Conservation (phyloP, 2,329 filamentous ascomycete species). For the Myriangium duriaei region DNA sequence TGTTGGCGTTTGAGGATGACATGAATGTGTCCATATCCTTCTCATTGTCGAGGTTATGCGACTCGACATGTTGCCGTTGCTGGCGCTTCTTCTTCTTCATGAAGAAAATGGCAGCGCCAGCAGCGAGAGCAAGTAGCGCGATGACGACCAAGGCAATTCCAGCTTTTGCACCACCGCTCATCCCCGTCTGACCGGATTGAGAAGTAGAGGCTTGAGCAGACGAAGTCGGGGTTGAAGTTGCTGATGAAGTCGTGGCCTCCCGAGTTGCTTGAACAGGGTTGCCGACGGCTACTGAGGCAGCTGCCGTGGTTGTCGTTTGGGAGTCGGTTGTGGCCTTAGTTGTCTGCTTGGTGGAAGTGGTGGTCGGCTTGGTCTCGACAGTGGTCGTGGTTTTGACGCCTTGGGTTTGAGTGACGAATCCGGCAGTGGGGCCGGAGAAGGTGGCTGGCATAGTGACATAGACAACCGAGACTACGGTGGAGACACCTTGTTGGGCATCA, state of each 20-base stretch:
- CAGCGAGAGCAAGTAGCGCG: conserved; percentile 52
- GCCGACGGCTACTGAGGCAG: conserved; percentile 2
- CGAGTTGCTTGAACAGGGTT: conserved; percentile 3
- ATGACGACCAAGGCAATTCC: conserved; percentile 78
- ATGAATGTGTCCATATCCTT: conserved; percentile 19
- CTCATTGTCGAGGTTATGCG: conserved; percentile 26
- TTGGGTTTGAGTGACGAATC: conserved; percentile 18
- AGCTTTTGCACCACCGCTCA: conserved; percentile 49
- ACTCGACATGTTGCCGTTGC: conserved; percentile 25
- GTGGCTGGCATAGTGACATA: conserved; percentile 42
- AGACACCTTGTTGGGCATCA: conserved; percentile 12
- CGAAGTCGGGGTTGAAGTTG: conserved; percentile 5
- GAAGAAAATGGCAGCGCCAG: conserved; percentile 57
- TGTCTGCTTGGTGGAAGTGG: neutral
- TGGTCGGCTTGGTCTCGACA: neutral
- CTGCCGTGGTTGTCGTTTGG: conserved; percentile 2
- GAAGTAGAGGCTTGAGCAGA: conserved; percentile 2
- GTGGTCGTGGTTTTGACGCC: conserved; percentile 6
- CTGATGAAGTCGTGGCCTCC: conserved; percentile 10
- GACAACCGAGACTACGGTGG: conserved; percentile 32
- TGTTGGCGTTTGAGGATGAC: conserved; percentile 27
- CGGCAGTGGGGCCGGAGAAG: conserved; percentile 34
- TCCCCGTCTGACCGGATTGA: conserved; percentile 17
- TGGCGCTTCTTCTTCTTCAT: conserved; percentile 61
- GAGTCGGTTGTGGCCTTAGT: neutral